Percentiles rank a stretch among this genome's conserved stretches.
Evolutionary conservation across 495 filamentous ascomycete species (phyloP).

Genomic region (Aspergillus bertholletiae): DNA sequence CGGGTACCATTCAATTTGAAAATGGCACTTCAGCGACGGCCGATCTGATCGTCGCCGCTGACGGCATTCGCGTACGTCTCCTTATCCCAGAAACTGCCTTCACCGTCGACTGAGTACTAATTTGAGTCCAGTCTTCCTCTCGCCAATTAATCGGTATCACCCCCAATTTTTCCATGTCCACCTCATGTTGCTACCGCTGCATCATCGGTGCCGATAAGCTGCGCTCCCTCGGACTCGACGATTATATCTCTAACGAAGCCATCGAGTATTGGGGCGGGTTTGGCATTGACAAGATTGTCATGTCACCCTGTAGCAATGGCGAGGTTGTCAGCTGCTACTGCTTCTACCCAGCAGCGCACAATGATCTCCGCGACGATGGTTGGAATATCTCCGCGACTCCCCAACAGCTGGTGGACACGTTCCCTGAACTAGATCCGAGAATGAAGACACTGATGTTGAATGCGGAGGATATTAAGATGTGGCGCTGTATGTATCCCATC

Average conservation of each 20-base stretch:
- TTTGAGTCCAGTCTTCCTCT: conserved; percentile 1
- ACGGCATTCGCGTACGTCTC: conserved; percentile 26
- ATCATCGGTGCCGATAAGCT: conserved; percentile 29
- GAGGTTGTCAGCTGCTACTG: conserved; percentile 27
- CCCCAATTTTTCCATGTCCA: conserved; percentile 23
- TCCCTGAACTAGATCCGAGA: conserved; percentile 21
- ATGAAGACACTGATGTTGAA: conserved; percentile 25
- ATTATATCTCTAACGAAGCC: conserved; percentile 24
- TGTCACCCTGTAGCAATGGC: conserved; percentile 28
- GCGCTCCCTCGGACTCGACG: conserved; percentile 18
- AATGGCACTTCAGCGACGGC: conserved; percentile 15
- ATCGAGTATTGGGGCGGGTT: conserved; percentile 34
- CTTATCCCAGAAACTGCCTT: neutral
- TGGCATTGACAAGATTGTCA: conserved; percentile 31
- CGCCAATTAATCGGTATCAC: conserved; percentile 18
- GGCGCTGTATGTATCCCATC: conserved; percentile 16
- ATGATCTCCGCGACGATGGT: conserved; percentile 25
- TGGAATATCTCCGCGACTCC: conserved; percentile 24
- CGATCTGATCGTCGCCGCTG: conserved; percentile 26
- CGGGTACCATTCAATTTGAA: conserved; percentile 20
- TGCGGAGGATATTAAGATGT: conserved; percentile 29
- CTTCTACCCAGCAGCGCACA: conserved; percentile 18
- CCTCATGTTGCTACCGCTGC: conserved; percentile 28
- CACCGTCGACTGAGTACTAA: neutral
- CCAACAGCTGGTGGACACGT: conserved; percentile 23